These are phyloP conservation scores for Metarhizium sp. DNA, from an alignment of 2,329 filamentous ascomycete genomes.

Conservation along the genomic window DNA sequence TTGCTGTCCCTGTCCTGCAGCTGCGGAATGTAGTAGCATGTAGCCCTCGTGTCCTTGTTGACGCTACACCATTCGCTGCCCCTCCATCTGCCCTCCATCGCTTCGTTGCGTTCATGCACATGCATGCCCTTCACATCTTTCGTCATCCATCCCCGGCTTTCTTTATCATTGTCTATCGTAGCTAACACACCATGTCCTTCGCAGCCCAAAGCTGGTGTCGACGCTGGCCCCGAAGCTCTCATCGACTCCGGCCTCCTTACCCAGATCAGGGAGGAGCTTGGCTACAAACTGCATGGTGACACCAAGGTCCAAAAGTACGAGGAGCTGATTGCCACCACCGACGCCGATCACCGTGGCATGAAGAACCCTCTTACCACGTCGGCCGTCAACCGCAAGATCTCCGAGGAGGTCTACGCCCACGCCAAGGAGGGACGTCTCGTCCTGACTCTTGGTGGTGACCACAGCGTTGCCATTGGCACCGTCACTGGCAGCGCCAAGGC, in stretches of 20 bases:
- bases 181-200: slow-evolving; percentile 1
- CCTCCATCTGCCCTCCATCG: background rate
- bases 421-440: slow-evolving; percentile 77
- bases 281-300: slow-evolving; percentile 82
- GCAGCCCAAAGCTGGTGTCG: slow-evolving; percentile 83
- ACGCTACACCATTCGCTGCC: background rate
- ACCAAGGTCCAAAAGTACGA: slow-evolving; percentile 72
- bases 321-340: slow-evolving; percentile 59
- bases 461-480: slow-evolving; percentile 92
- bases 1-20: background rate
- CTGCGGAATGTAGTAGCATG: background rate
- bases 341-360: slow-evolving; percentile 83
- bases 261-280: slow-evolving; percentile 75
- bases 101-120: background rate
- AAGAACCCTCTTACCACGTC: slow-evolving; percentile 85
- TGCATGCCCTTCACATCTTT: background rate
- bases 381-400: slow-evolving; percentile 71
- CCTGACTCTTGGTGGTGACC: slow-evolving; percentile 89
- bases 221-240: slow-evolving; percentile 79
- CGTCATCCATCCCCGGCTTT: background rate
- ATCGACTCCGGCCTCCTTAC: slow-evolving; percentile 80
- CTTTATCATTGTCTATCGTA: background rate
- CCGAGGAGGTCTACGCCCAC: slow-evolving; percentile 79
- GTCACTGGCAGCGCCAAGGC: slow-evolving; percentile 82
- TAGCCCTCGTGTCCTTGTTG: background rate